These are phyloP conservation scores for Exophiala sp. DNA, from an alignment of 2,329 filamentous ascomycete genomes.

Conservation along the genomic window DNA sequence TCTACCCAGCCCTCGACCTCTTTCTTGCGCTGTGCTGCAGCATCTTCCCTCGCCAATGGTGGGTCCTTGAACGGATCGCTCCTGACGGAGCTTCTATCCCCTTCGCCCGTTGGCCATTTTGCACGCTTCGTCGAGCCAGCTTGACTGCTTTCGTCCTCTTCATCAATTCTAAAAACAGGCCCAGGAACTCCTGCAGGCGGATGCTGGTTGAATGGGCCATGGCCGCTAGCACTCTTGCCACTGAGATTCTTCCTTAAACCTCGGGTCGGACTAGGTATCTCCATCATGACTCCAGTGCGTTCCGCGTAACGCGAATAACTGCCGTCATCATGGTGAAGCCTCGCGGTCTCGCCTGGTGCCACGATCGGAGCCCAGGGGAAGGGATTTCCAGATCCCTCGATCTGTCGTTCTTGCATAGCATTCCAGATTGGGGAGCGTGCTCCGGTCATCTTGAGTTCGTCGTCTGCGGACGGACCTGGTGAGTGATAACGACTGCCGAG, in stretches of 20 bases:
- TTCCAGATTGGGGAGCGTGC: conserved; percentile 26
- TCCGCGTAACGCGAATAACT: conserved; percentile 36
- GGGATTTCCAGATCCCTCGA: conserved; percentile 23
- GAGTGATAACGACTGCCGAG: conserved; percentile 48
- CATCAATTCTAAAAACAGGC: conserved; percentile 26
- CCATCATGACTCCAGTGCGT: conserved; percentile 41
- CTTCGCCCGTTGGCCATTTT: conserved; percentile 3
- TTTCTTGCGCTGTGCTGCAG: conserved; percentile 24
- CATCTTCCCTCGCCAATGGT: conserved; percentile 3
- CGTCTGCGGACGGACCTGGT: conserved; percentile 29
- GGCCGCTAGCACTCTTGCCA: conserved; percentile 34
- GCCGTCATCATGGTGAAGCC: conserved; percentile 24
- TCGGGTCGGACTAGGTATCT: conserved; percentile 39
- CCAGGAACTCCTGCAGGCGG: conserved; percentile 18
- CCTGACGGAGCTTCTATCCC: conserved; percentile 9
- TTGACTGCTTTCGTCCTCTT: conserved; percentile 28
- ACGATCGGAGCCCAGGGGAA: conserved; percentile 32
- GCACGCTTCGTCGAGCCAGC: conserved; percentile 18
- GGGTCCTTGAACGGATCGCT: conserved; percentile 29
- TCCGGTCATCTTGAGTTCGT: conserved; percentile 7
- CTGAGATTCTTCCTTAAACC: conserved; percentile 39
- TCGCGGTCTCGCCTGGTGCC: conserved; percentile 20
- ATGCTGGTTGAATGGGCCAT: conserved; percentile 16
- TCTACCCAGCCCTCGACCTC: conserved; percentile 31
- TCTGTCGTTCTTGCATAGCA: conserved; percentile 23